Evolutionary conservation across 495 filamentous ascomycete genomes (phyloP), one percentile per base, ranked within the genome.

Genomic region (Platismatia glauca): DNA sequence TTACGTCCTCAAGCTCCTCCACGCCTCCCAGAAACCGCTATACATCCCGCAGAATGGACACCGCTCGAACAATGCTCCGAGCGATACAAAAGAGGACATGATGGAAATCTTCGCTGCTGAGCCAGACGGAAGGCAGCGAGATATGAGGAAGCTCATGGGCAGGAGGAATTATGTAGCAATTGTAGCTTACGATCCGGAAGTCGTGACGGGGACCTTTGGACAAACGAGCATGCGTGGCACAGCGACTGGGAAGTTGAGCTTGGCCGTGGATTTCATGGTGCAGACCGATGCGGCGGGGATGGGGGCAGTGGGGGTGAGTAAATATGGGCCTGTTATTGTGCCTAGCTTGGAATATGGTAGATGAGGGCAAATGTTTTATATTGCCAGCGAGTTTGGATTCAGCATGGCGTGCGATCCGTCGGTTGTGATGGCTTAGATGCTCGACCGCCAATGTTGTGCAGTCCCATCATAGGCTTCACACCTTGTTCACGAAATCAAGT

Each of bases 11-110:
- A 93, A 94, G 68, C 82, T 97, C 71, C 86, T 98, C 18, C 91
- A 97, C 79, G 87, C 85, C 78, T 74, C 71, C 68, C 90, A 89
- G 77, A 95, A 92, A 71, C 81, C 87, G 9, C 82, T 97, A 37
- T 98, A 97, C 72, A 76, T 98, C 37, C 95, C 94, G 2, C 80
- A 81, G 52, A 98, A 98, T 74, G 95, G 95, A 24, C 88, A 95
- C 71, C 87, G 89, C 65, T 88, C 84, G 24, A 84, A 79, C 3
- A 78, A 86, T 68, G 73, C 79, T 55, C 77, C 78, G 0, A 75
- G 75, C 29, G 94, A 98, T 71, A 98, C 94, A 43, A 98, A 98
- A 73, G 94, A 98, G 74, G 94, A 98, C 71, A 98, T 98, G 94
- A 91, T 97, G 86, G 94, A 98, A 76, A 90, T 98, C 66, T 98